Evolutionary conservation across 2,329 filamentous ascomycete species (phyloP).

Genomic region (Pseudopyricularia cyperi): DNA sequence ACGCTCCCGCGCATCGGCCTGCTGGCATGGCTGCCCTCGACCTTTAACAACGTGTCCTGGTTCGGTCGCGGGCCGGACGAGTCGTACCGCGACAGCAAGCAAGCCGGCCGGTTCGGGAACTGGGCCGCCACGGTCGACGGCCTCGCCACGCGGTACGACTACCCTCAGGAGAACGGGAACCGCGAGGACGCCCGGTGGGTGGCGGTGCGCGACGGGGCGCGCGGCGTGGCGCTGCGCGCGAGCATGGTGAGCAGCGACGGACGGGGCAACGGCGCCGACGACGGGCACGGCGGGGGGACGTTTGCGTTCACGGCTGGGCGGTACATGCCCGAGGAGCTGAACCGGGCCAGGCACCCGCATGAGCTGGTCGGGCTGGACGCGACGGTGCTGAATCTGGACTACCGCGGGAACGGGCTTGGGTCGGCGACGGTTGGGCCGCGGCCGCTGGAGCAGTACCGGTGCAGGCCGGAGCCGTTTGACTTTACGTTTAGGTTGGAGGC

Average conservation of each 20-base stretch:
- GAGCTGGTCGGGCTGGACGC: constrained; percentile 27
- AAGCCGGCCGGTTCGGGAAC: constrained; percentile 27
- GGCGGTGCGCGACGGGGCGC: neutral
- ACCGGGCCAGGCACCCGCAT: constrained; percentile 29
- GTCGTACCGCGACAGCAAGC: constrained; percentile 36
- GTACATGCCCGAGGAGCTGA: constrained; percentile 25
- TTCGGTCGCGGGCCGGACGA: constrained; percentile 39
- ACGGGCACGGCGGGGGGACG: constrained; percentile 14
- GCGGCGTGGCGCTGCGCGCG: constrained; percentile 10
- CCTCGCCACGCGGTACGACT: constrained; percentile 34
- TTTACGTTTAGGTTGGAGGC: constrained; percentile 11
- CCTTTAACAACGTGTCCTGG: constrained; percentile 21
- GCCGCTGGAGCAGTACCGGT: constrained; percentile 8
- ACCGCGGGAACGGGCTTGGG: constrained; percentile 27
- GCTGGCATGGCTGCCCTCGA: constrained; percentile 21
- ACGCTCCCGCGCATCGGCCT: constrained; percentile 36
- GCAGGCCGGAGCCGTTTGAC: constrained; percentile 7
- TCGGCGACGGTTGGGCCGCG: constrained; percentile 29
- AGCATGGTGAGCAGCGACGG: constrained; percentile 8
- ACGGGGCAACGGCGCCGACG: constrained; percentile 4
- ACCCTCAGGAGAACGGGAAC: constrained; percentile 40
- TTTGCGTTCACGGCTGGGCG: constrained; percentile 22
- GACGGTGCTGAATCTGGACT: constrained; percentile 27
- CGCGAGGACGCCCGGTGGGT: constrained; percentile 32
- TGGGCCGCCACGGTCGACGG: constrained; percentile 21